Conservation (phyloP, 345 rosid genomes). For the Brassica juncea region DNA sequence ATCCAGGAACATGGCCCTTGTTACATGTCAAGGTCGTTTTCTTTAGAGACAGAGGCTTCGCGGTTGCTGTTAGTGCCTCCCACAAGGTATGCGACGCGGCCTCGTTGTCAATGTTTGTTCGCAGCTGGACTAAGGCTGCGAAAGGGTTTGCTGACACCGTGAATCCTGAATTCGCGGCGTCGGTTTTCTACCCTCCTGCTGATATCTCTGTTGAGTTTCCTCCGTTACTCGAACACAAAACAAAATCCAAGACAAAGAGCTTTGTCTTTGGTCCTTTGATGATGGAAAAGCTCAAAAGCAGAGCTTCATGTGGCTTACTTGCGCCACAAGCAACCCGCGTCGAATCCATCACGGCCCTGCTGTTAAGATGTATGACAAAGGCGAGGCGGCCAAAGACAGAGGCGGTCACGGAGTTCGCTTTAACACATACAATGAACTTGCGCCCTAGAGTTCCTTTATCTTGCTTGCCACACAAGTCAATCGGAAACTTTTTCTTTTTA, state of each 20-base stretch:
- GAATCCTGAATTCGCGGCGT: not conserved
- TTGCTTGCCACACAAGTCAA: not conserved
- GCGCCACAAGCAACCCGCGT: not conserved
- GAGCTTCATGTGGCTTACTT: not conserved
- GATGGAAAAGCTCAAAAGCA: not conserved
- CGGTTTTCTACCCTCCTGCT: not conserved
- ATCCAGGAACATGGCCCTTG: not conserved
- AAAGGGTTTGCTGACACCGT: not conserved
- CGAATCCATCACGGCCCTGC: not conserved
- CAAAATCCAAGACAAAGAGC: not conserved
- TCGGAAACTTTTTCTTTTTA: not conserved
- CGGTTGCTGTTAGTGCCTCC: not conserved
- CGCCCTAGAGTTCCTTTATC: slow-evolving; percentile 1
- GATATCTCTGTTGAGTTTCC: not conserved
- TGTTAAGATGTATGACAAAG: not conserved
- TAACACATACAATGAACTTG: not conserved
- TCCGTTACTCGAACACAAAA: not conserved
- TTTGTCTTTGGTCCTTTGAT: not conserved
- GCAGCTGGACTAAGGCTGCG: not conserved
- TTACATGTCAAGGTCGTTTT: not conserved
- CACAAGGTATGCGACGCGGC: not conserved
- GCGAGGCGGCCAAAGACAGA: not conserved
- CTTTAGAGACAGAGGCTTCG: not conserved
- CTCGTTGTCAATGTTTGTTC: not conserved
- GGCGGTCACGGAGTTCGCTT: not conserved